Percentiles rank a stretch among this genome's conserved stretches.
These are phyloP conservation scores for Nothophoma quercina DNA, from an alignment of 2,329 filamentous ascomycete species.

Conservation along the genomic window DNA sequence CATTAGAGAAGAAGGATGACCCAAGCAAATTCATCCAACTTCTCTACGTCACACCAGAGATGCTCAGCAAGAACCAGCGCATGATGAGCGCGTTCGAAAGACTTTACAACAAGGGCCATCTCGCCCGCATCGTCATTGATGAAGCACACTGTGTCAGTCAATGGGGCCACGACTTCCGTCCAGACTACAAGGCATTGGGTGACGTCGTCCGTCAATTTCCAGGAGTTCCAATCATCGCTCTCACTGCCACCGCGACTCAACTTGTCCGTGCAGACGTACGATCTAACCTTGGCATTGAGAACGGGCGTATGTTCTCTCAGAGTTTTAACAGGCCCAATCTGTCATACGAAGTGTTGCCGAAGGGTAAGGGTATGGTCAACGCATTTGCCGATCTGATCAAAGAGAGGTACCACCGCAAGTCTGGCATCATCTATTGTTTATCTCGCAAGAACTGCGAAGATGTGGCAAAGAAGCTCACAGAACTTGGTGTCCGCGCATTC, in stretches of 20 bases:
- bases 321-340: constrained; percentile 98
- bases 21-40: constrained; percentile 83
- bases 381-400: constrained; percentile 73
- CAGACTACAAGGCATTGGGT: constrained; percentile 90
- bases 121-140: constrained; percentile 94
- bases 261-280: constrained; percentile 93
- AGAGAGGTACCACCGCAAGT: constrained; percentile 71
- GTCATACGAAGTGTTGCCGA: constrained; percentile 82
- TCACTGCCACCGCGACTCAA: constrained; percentile 93
- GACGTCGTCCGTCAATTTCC: constrained; percentile 75
- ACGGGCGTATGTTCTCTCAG: constrained; percentile 82
- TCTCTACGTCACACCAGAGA: constrained; percentile 95
- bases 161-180: constrained; percentile 98
- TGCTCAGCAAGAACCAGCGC: constrained; percentile 81
- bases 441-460: constrained; percentile 84
- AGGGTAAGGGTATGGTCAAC: constrained; percentile 66
- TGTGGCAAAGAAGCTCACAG: constrained; percentile 73
- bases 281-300: constrained; percentile 83
- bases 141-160: constrained; percentile 99
- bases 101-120: constrained; percentile 73
- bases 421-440: constrained; percentile 92
- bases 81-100: constrained; percentile 72
- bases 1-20: constrained; percentile 66
- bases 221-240: constrained; percentile 86
- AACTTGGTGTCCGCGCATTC: constrained; percentile 73